phyloP scores from a whole-genome alignment of 139 green algal genomes.

The Astrephomene gubernaculifera region DNA sequence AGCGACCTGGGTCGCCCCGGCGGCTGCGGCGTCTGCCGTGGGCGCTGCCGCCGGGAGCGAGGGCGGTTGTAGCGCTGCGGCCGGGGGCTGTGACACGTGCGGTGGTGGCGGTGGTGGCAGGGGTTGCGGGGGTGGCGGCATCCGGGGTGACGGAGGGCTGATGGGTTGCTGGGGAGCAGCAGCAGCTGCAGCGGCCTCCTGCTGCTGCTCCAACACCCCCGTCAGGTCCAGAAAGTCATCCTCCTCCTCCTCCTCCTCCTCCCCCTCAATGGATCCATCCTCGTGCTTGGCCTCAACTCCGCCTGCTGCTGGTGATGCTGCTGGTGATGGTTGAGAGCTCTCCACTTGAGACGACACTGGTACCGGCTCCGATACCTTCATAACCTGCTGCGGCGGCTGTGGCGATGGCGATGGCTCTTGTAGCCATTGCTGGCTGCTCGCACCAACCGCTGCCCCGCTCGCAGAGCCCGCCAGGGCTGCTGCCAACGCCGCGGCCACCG shows the following conservation, averaged over 20 bases:
- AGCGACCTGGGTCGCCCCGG: background rate
- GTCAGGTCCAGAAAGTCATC: conserved; percentile 30
- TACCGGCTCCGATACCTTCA: too few species aligned
- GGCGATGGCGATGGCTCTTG: too few species aligned
- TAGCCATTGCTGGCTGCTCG: too few species aligned
- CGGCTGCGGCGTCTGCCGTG: background rate
- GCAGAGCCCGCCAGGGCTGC: background rate
- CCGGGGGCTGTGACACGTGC: background rate
- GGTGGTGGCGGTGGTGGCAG: background rate
- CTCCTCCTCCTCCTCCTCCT: background rate
- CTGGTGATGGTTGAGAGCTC: too few species aligned
- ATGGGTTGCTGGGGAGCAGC: background rate
- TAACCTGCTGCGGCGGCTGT: too few species aligned
- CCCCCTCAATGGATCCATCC: too few species aligned
- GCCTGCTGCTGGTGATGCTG: too few species aligned
- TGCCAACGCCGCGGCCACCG: background rate
- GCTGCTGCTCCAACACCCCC: background rate
- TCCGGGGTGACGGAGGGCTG: background rate
- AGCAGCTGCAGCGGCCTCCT: too few species aligned
- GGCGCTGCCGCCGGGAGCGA: background rate
- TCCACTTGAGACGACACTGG: too few species aligned
- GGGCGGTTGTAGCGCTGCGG: background rate
- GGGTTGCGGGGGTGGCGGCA: background rate
- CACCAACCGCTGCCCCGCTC: background rate
- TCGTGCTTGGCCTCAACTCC: too few species aligned